Percentiles rank a stretch among this genome's conserved stretches.
Conservation (phyloP, 225 moss, liverwort and hornwort species). For the Sphagnum tenellum region DNA sequence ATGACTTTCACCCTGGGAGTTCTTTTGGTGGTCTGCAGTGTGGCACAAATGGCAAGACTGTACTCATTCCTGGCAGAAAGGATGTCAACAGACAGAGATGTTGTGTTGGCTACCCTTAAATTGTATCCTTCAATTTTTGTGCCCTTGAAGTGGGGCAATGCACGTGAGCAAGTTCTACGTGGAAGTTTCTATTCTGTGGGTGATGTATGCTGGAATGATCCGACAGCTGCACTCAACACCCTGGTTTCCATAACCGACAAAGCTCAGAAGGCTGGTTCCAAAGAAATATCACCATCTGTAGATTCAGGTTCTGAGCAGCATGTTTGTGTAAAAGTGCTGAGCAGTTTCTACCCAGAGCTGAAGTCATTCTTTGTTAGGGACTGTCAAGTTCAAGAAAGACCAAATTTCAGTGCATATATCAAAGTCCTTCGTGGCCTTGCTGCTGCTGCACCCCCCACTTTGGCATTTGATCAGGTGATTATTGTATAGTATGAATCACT, state of each 20-base stretch:
- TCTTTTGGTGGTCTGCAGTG: slow-evolving; percentile 23
- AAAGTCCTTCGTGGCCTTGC: slow-evolving; percentile 51
- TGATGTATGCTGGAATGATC: slow-evolving; percentile 70
- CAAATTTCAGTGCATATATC: slow-evolving; percentile 65
- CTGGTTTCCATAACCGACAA: slow-evolving; percentile 24
- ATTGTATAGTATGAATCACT: neutral
- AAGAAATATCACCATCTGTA: neutral
- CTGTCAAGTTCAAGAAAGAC: slow-evolving; percentile 52
- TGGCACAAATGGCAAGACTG: slow-evolving; percentile 71
- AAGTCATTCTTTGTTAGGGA: slow-evolving; percentile 62
- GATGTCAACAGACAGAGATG: slow-evolving; percentile 24
- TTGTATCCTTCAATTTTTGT: slow-evolving; percentile 50
- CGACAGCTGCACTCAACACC: slow-evolving; percentile 39
- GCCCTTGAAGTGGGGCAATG: slow-evolving; percentile 33
- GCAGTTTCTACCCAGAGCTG: slow-evolving; percentile 53
- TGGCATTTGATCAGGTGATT: slow-evolving; percentile 52
- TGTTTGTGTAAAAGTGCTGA: slow-evolving; percentile 29
- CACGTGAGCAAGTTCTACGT: slow-evolving; percentile 33
- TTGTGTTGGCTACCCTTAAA: slow-evolving; percentile 31
- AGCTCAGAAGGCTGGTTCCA: slow-evolving; percentile 10
- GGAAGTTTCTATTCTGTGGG: slow-evolving; percentile 44
- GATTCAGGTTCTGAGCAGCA: slow-evolving; percentile 6
- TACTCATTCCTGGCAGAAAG: slow-evolving; percentile 63
- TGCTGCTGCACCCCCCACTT: slow-evolving; percentile 34
- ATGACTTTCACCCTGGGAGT: too few relatives aligned